Percentiles rank a stretch among this genome's conserved stretches.
phyloP scores from a whole-genome alignment of 164 flowering plant species.

The Tetracentron sinense region DNA sequence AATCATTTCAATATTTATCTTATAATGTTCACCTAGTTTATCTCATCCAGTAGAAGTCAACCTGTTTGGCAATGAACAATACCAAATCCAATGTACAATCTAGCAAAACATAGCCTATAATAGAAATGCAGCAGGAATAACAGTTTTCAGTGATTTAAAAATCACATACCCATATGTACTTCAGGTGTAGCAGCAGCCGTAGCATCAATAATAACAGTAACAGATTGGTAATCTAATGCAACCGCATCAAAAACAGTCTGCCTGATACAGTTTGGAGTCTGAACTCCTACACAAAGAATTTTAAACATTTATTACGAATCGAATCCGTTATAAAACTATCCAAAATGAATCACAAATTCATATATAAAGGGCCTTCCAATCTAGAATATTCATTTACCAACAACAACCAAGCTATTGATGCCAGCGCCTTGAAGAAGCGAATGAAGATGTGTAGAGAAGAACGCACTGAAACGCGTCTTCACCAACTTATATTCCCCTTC shows the following conservation, averaged over 20 bases:
- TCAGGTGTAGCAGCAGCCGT: slow-evolving; percentile 93
- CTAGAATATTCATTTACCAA: slow-evolving; percentile 40
- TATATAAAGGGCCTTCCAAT: background rate
- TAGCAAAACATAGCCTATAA: background rate
- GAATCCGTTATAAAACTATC: background rate
- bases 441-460: slow-evolving; percentile 85
- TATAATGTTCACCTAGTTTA: no score
- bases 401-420: slow-evolving; percentile 48
- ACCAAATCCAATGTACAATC: background rate
- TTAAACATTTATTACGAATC: background rate
- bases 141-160: background rate
- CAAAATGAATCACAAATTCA: background rate
- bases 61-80: background rate
- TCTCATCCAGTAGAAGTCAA: no score
- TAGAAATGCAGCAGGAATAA: no score
- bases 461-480: slow-evolving; percentile 92
- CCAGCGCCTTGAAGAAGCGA: slow-evolving; percentile 58
- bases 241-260: slow-evolving; percentile 97
- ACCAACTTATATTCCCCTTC: slow-evolving; percentile 87
- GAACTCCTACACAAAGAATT: slow-evolving; percentile 57
- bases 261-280: slow-evolving; percentile 94
- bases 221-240: slow-evolving; percentile 68
- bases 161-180: slow-evolving; percentile 56
- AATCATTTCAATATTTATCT: no score
- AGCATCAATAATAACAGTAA: slow-evolving; percentile 80